phyloP scores from a whole-genome alignment of 441 rosid genomes.

The Erodium moschatum region DNA sequence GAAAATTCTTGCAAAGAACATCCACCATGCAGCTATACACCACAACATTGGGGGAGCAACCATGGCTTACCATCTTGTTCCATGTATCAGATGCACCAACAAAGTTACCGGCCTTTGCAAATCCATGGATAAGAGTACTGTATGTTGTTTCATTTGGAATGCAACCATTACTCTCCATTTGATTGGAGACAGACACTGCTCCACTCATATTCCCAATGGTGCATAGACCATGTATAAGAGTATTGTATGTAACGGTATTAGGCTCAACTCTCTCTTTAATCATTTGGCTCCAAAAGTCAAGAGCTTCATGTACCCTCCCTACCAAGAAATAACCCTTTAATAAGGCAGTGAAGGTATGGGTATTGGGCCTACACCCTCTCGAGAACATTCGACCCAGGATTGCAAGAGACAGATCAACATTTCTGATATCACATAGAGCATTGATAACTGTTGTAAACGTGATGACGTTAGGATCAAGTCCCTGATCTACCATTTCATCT shows the following conservation, averaged over 20 bases:
- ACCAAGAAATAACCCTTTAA: slow-evolving; percentile 55
- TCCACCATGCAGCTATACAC: slow-evolving; percentile 77
- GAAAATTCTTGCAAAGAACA: slow-evolving; percentile 50
- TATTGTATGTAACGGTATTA: slow-evolving; percentile 53
- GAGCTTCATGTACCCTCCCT: slow-evolving; percentile 45
- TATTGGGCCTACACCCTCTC: slow-evolving; percentile 62
- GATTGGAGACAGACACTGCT: slow-evolving; percentile 40
- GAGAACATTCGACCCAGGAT: slow-evolving; percentile 54
- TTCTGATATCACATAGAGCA: slow-evolving; percentile 41
- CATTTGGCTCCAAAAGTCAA: slow-evolving; percentile 54
- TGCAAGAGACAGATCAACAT: slow-evolving; percentile 49
- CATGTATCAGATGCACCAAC: slow-evolving; percentile 56
- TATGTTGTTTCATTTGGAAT: slow-evolving; percentile 53
- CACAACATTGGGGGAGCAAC: slow-evolving; percentile 63
- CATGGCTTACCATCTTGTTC: slow-evolving; percentile 64
- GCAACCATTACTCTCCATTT: slow-evolving; percentile 52
- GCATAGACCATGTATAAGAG: slow-evolving; percentile 60
- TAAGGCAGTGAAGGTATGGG: slow-evolving; percentile 56
- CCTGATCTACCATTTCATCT: slow-evolving; percentile 41
- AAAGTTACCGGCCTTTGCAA: slow-evolving; percentile 53
- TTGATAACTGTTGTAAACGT: slow-evolving; percentile 62
- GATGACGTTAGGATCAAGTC: slow-evolving; percentile 53
- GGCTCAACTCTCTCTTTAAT: slow-evolving; percentile 40
- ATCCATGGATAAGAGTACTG: slow-evolving; percentile 60
- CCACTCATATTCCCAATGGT: slow-evolving; percentile 37